A percentile compares a stretch with the other conserved stretches of the same genome.
These are phyloP conservation scores for Rehmannia glutinosa DNA, from an alignment of 257 asterid genomes.

Conservation along the genomic window DNA sequence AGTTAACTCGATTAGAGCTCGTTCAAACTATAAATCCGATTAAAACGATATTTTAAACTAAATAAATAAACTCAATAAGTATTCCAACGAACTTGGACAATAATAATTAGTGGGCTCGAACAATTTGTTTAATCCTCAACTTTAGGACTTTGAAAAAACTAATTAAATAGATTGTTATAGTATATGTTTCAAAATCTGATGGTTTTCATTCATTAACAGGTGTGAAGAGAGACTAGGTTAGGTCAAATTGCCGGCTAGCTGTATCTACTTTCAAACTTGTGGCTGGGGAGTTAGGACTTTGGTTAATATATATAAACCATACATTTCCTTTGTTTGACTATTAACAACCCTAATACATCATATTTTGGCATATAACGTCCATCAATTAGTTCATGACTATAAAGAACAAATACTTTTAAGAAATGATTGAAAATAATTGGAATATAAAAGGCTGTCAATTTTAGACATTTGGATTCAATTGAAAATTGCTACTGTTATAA, in stretches of 20 bases:
- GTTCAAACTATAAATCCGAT: too few species aligned
- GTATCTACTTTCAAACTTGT: not conserved
- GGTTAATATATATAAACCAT: not conserved
- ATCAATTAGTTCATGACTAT: not conserved
- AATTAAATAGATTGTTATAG: too few species aligned
- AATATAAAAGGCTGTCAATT: not conserved
- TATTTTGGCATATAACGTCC: not conserved
- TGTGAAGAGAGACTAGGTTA: not conserved
- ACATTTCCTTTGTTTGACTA: not conserved
- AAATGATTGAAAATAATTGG: not conserved
- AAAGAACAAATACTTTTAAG: not conserved
- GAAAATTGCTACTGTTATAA: not conserved
- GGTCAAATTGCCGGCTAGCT: not conserved
- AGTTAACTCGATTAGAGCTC: too few species aligned
- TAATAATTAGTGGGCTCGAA: too few species aligned
- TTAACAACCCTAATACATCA: not conserved
- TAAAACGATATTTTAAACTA: too few species aligned
- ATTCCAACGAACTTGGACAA: too few species aligned
- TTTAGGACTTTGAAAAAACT: too few species aligned
- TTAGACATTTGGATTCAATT: not conserved
- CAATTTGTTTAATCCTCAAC: too few species aligned
- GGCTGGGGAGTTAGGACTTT: not conserved
- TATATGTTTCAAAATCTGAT: too few species aligned
- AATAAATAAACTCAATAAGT: too few species aligned
- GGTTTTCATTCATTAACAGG: too few species aligned